Conservation (phyloP, 306 rosid genomes). For the Trichosanthes cucumerina region DNA sequence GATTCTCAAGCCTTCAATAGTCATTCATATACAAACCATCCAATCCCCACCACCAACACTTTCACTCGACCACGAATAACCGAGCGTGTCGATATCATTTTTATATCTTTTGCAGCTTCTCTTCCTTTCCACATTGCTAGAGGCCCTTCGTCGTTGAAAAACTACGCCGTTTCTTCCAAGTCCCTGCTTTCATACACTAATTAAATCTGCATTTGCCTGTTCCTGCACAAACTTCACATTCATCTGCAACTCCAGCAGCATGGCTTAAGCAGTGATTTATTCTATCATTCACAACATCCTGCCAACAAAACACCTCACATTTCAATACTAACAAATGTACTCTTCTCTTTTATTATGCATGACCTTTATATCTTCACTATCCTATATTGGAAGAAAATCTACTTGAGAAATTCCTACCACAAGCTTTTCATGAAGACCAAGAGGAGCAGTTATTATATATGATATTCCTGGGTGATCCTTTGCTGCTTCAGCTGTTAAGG, state of each 20-base stretch:
- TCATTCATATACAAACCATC: background rate
- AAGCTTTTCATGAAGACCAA: conserved; percentile 69
- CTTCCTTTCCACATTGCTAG: background rate
- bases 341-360: background rate
- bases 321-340: background rate
- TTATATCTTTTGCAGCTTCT: background rate
- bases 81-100: background rate
- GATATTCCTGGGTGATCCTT: conserved; percentile 66
- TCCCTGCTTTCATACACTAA: conserved; percentile 10
- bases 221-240: conserved; percentile 76
- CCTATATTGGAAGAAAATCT: background rate
- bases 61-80: too few species aligned
- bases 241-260: conserved; percentile 62
- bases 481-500: conserved; percentile 80
- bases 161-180: background rate
- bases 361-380: background rate
- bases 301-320: conserved; percentile 11
- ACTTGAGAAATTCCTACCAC: conserved; percentile 44
- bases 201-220: conserved; percentile 68
- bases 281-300: conserved; percentile 84
- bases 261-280: conserved; percentile 68
- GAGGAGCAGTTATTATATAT: conserved; percentile 72
- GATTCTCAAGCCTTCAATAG: background rate
- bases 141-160: background rate
- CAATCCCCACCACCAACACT: background rate